Percentiles rank a stretch among this genome's conserved stretches.
phyloP scores from a whole-genome alignment of 306 rosid species.

The Pyrus communis region DNA sequence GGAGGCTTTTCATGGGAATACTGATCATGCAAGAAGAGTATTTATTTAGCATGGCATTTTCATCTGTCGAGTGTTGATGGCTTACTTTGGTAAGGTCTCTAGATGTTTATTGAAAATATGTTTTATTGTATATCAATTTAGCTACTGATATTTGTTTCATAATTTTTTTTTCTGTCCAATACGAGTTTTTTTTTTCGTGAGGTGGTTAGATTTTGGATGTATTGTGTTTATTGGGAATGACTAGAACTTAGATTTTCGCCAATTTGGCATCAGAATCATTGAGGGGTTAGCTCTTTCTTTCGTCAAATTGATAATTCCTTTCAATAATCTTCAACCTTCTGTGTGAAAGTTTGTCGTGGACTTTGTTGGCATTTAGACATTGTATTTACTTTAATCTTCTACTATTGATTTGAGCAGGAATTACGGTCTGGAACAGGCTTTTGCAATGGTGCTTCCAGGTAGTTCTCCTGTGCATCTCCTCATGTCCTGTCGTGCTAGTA shows the following conservation, averaged over 20 bases:
- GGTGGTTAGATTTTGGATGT: neutral
- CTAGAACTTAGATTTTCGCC: neutral
- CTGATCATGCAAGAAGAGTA: slow-evolving; percentile 79
- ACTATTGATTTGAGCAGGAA: slow-evolving; percentile 41
- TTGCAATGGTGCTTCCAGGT: slow-evolving; percentile 93
- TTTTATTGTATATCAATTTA: neutral
- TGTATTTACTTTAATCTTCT: slow-evolving; percentile 5
- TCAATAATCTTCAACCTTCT: neutral
- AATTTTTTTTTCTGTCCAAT: neutral
- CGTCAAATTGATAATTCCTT: neutral
- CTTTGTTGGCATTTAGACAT: neutral
- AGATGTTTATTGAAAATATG: neutral
- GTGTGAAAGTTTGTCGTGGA: neutral
- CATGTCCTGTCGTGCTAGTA: neutral
- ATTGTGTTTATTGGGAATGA: neutral
- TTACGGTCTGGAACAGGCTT: slow-evolving; percentile 74
- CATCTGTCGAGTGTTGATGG: slow-evolving; percentile 43
- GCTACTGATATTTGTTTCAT: neutral
- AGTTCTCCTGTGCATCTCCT: slow-evolving; percentile 5
- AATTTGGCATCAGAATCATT: neutral
- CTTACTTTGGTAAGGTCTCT: slow-evolving; percentile 54
- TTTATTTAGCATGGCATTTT: slow-evolving; percentile 76
- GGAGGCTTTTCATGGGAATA: slow-evolving; percentile 76
- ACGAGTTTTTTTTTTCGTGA: neutral
- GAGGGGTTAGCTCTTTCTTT: neutral